Percentiles rank a stretch among this genome's conserved stretches.
phyloP scores from a whole-genome alignment of 2,329 filamentous ascomycete genomes.

The Triangularia verruculosa region DNA sequence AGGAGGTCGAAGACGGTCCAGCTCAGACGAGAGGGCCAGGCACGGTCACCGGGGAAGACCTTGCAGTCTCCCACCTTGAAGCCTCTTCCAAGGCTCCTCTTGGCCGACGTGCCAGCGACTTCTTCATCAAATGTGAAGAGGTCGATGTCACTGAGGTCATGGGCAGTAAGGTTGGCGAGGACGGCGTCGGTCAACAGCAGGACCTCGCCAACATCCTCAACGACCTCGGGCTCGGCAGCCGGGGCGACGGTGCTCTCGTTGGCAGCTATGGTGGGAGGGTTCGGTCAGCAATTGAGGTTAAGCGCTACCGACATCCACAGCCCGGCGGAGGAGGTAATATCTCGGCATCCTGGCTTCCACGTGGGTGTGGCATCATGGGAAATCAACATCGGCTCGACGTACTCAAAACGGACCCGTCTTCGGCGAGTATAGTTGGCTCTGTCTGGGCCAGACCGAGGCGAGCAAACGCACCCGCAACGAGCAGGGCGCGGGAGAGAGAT shows the following conservation, averaged over 20 bases:
- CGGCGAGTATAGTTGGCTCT: constrained; percentile 15
- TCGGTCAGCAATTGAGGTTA: not conserved
- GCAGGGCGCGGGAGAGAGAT: constrained; percentile 20
- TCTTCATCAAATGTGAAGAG: constrained; percentile 26
- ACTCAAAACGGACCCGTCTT: constrained; percentile 23
- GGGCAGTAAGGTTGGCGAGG: constrained; percentile 33
- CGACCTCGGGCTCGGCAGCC: constrained; percentile 12
- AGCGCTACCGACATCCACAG: not conserved
- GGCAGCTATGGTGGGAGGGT: constrained; percentile 13
- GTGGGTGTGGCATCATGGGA: not conserved
- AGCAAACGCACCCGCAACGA: constrained; percentile 19
- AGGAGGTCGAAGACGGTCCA: constrained; percentile 29
- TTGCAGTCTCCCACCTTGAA: constrained; percentile 28
- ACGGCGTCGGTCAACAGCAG: constrained; percentile 32
- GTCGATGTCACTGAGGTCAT: constrained; percentile 23
- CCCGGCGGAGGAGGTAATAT: not conserved
- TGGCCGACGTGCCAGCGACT: not conserved
- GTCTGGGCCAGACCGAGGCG: constrained; percentile 21
- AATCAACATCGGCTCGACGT: constrained; percentile 1
- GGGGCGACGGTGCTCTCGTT: constrained; percentile 24
- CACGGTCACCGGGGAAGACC: constrained; percentile 30
- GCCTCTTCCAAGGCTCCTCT: constrained; percentile 9
- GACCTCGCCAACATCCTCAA: not conserved
- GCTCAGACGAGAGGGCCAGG: constrained; percentile 34
- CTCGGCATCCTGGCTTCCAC: not conserved